Percentiles rank a stretch among this genome's conserved stretches.
These are phyloP conservation scores for Carex myosuroides DNA, from an alignment of 176 grass and related monocot genomes.

Conservation along the genomic window DNA sequence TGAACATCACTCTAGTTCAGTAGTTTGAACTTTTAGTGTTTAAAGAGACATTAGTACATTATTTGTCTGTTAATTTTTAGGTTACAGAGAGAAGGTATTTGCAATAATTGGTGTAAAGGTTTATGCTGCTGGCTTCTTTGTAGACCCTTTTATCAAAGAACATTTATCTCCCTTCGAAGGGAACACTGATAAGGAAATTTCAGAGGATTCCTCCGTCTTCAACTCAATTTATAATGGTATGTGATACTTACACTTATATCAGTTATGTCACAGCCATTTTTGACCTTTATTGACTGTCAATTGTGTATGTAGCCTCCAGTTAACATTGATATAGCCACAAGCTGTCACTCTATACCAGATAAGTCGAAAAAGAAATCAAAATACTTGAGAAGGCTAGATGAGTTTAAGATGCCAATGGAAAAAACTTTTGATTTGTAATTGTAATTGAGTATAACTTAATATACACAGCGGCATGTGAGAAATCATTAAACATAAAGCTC, in stretches of 20 bases:
- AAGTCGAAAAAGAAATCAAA: background rate
- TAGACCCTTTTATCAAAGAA: conserved; percentile 37
- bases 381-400: background rate
- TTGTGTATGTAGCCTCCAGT: background rate
- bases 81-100: conserved; percentile 93
- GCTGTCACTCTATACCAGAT: background rate
- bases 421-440: conserved; percentile 13
- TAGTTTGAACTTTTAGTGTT: background rate
- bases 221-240: conserved; percentile 66
- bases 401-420: background rate
- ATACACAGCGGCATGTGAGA: conserved; percentile 46
- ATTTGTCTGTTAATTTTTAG: conserved; percentile 38
- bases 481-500: conserved; percentile 73
- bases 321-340: background rate
- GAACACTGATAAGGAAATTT: conserved; percentile 33
- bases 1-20: background rate
- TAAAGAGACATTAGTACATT: conserved; percentile 20
- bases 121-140: conserved; percentile 77
- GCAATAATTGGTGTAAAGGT: conserved; percentile 70
- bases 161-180: conserved; percentile 39
- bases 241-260: background rate
- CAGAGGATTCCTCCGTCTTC: conserved; percentile 56
- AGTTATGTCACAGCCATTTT: background rate
- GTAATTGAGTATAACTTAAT: conserved; percentile 14
- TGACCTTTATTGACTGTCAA: background rate